phyloP scores from a whole-genome alignment of 1,139 yeast species.

The Pneumocystis wakefieldiae region DNA sequence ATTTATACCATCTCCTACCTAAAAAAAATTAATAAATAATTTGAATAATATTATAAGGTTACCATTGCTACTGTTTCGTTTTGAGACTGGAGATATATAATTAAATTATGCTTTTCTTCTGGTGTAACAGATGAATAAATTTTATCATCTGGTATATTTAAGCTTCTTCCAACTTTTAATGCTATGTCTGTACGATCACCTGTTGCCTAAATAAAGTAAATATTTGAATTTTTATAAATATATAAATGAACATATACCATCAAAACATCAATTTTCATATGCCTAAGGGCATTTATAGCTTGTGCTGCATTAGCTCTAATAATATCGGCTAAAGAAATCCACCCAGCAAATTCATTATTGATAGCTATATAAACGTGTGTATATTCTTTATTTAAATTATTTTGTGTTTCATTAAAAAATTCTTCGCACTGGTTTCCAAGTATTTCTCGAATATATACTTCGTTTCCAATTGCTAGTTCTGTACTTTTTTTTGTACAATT shows the following conservation, averaged over 20 bases:
- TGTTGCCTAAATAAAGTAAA: slow-evolving; percentile 30
- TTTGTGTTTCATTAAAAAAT: slow-evolving; percentile 10
- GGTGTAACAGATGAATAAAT: slow-evolving; percentile 73
- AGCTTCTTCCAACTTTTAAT: slow-evolving; percentile 42
- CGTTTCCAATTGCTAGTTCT: slow-evolving; percentile 43
- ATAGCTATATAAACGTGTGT: slow-evolving; percentile 21
- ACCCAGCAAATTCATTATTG: slow-evolving; percentile 46
- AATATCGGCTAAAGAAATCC: slow-evolving; percentile 51
- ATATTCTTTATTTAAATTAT: slow-evolving; percentile 4
- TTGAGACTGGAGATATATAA: slow-evolving; percentile 38
- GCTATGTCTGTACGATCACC: slow-evolving; percentile 70
- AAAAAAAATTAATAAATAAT: neutral
- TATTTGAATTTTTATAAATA: neutral
- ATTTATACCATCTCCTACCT: slow-evolving; percentile 83
- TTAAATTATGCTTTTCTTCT: slow-evolving; percentile 54
- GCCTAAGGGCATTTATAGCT: slow-evolving; percentile 42
- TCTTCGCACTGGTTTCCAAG: slow-evolving; percentile 16
- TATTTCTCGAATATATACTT: slow-evolving; percentile 29
- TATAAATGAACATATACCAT: slow-evolving; percentile 30
- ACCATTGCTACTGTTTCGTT: slow-evolving; percentile 39
- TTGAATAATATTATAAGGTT: neutral
- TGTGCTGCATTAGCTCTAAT: slow-evolving; percentile 50
- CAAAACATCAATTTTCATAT: slow-evolving; percentile 51
- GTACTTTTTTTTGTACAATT: slow-evolving; percentile 14
- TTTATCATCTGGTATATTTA: slow-evolving; percentile 50